Evolutionary conservation across 169 alveolate species (phyloP), one percentile per base, ranked within the genome.

Genomic region (Eimeria sp.): DNA sequence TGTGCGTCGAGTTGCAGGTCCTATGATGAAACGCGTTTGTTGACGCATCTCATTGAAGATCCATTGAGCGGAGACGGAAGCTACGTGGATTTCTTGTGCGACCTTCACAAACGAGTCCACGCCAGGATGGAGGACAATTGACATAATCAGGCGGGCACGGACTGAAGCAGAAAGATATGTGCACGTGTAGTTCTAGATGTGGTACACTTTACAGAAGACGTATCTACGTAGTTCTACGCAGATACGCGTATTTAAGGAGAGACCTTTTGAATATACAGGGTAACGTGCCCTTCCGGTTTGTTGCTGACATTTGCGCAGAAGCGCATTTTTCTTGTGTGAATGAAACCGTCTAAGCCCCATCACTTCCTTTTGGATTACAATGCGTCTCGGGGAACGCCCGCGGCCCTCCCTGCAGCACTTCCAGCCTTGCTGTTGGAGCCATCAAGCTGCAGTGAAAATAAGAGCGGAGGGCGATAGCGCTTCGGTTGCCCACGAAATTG

Each of bases 41-140:
- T 93, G 85, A 82, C 96, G 76, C 96, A 85, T 52, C 60, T 94
- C 71, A 89, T 94, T 30, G 96, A 94, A 56, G 96, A 94, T 54
- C 91, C 96, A 8, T 25, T 94, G 68, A 77, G 95, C 56, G 96
- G 96, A 40, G 96, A 94, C 30, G 95, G 89, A 46, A 76, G 96
- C 95, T 94, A 94, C 89, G 96, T 94, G 60, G 96, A 94, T 43
- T 94, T 94, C 60, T 76, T 94, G 49, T 94, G 96, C 80, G 88
- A 76, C 66, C 88, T 93, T 25, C 96, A 93, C 91, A 93, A 93
- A 25, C 88, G 89, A 54, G 96, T 93, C 37, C 96, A 93, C 56
- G 89, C 80, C 68, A 62, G 89, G 96, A 80, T 93, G 85, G 96
- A 91, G 30, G 96, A 93, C 52, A 54, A 43, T 56, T 93, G 68